Conservation (phyloP, 1,284 basidiomycete genomes). For the Apiotrichum montevideense region DNA sequence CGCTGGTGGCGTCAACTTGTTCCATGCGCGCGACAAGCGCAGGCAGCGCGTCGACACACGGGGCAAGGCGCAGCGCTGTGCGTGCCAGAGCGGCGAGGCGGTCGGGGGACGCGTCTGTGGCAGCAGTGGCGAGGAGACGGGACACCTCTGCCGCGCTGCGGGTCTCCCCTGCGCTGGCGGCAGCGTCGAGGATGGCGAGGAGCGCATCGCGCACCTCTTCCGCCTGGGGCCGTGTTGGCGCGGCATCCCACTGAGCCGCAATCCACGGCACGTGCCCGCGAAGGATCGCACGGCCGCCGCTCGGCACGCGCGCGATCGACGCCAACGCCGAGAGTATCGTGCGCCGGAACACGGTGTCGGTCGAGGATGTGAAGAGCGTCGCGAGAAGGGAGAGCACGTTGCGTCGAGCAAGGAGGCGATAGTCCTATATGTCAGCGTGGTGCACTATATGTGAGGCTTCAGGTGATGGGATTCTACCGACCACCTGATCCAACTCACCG, state of each 20-base stretch:
- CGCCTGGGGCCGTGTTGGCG: slow-evolving; percentile 7
- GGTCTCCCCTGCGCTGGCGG: background rate
- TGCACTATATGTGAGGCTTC: no score
- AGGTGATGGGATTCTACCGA: background rate
- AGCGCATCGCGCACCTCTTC: slow-evolving; percentile 14
- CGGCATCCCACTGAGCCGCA: slow-evolving; percentile 57
- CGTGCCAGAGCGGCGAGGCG: background rate
- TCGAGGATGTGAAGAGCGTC: slow-evolving; percentile 63
- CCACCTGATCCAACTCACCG: slow-evolving; percentile 6
- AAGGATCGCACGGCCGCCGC: slow-evolving; percentile 62
- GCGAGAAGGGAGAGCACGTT: slow-evolving; percentile 83
- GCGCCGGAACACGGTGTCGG: slow-evolving; percentile 55
- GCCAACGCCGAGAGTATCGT: slow-evolving; percentile 55
- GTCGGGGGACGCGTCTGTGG: background rate
- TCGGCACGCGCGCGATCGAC: slow-evolving; percentile 60
- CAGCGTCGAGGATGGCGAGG: slow-evolving; percentile 10
- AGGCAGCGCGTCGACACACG: background rate
- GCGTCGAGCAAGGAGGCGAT: slow-evolving; percentile 69
- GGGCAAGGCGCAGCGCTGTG: no score
- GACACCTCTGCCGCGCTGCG: background rate
- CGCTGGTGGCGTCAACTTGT: background rate
- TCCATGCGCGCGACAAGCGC: slow-evolving; percentile 2
- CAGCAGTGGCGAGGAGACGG: background rate
- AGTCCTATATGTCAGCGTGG: slow-evolving; percentile 52
- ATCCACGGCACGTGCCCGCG: slow-evolving; percentile 71